Evolutionary conservation across 768 basidiomycete species (phyloP).

Genomic region (Gautieria morchelliformis): DNA sequence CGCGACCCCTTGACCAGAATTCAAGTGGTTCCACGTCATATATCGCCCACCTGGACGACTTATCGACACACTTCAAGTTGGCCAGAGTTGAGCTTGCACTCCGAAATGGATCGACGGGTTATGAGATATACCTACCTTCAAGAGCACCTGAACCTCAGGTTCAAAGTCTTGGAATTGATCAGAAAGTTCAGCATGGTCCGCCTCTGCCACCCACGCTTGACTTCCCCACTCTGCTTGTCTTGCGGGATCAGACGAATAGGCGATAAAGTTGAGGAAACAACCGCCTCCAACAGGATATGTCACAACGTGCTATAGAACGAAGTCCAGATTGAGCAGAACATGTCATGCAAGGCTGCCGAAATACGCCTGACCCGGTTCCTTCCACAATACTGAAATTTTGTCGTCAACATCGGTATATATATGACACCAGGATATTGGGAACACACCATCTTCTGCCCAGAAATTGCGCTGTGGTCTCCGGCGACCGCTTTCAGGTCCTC

Average conservation of each 20-base stretch:
- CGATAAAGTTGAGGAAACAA: slow-evolving; percentile 5
- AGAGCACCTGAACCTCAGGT: slow-evolving; percentile 44
- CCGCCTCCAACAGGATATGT: slow-evolving; percentile 7
- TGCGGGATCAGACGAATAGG: not conserved
- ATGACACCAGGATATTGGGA: not conserved
- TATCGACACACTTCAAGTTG: slow-evolving; percentile 50
- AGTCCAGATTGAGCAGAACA: not conserved
- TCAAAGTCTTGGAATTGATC: slow-evolving; percentile 45
- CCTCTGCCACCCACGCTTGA: not conserved
- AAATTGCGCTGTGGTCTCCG: not conserved
- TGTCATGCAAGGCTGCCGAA: not conserved
- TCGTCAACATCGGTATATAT: not conserved
- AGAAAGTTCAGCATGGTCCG: slow-evolving; percentile 29
- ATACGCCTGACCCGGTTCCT: not conserved
- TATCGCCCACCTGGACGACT: slow-evolving; percentile 52
- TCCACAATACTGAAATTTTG: slow-evolving; percentile 1
- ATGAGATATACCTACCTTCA: slow-evolving; percentile 31
- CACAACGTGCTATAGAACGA: not conserved
- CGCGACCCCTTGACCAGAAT: slow-evolving; percentile 41
- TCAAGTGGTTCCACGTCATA: slow-evolving; percentile 46
- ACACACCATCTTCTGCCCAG: not conserved
- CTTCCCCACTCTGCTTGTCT: not conserved
- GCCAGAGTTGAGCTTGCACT: not conserved
- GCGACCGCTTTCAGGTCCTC: not conserved
- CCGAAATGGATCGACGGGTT: too few species aligned